These are phyloP conservation scores for Pinus taeda DNA, from an alignment of 75 land plant species.

Conservation along the genomic window DNA sequence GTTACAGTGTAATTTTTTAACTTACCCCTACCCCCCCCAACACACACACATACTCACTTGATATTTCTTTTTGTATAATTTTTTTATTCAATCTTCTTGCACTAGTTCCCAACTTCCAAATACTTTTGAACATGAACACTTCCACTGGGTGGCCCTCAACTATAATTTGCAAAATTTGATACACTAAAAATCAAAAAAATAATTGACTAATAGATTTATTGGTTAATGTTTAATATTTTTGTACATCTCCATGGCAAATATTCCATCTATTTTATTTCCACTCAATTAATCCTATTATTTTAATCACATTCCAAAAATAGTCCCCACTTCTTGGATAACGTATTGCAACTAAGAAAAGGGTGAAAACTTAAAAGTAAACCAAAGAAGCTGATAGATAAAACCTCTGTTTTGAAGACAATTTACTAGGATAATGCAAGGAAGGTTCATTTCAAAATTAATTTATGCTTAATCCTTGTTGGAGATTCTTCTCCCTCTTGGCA, in stretches of 20 bases:
- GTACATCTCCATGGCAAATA: neutral
- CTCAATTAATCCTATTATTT: neutral
- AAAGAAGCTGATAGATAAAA: neutral
- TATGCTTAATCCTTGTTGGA: neutral
- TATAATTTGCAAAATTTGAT: slow-evolving; percentile 38
- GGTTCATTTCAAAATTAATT: neutral
- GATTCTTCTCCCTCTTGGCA: no score
- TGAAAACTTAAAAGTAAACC: neutral
- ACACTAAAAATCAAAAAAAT: neutral
- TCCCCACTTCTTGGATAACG: neutral
- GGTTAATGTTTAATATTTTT: neutral
- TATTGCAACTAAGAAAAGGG: neutral
- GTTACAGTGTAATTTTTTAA: no score
- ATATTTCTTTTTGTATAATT: no score
- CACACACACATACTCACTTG: no score
- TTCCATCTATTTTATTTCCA: neutral
- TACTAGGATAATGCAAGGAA: neutral
- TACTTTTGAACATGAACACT: slow-evolving; percentile 38
- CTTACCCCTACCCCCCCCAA: no score
- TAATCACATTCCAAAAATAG: neutral
- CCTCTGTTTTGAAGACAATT: neutral
- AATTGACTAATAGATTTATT: neutral
- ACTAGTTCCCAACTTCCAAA: slow-evolving; percentile 68
- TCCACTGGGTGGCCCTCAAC: slow-evolving; percentile 54
- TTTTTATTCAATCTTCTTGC: neutral